A percentile compares a stretch with the other conserved stretches of the same genome.
Evolutionary conservation across 768 basidiomycete species (phyloP).

Genomic region (Dioszegia crocea): DNA sequence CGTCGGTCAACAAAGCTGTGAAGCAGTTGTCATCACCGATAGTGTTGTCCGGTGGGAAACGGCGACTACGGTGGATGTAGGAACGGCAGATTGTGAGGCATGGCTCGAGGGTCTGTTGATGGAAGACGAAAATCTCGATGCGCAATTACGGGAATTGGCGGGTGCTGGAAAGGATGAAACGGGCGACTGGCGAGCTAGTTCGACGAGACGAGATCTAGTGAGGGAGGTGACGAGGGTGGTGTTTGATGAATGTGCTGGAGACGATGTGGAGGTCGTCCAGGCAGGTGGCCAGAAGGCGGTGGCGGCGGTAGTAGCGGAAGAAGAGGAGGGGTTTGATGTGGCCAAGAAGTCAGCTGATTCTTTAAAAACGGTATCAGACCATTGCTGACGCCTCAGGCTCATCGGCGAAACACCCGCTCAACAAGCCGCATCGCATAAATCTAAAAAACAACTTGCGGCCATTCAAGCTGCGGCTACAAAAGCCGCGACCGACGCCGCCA

Average conservation of each 20-base stretch:
- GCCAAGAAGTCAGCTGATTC: slow-evolving; percentile 40
- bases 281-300: slow-evolving; percentile 12
- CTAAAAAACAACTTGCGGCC: slow-evolving; percentile 24
- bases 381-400: slow-evolving; percentile 25
- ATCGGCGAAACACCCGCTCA: slow-evolving; percentile 29
- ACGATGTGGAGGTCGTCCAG: slow-evolving; percentile 33
- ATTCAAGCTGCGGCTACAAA: slow-evolving; percentile 29
- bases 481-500: slow-evolving; percentile 33
- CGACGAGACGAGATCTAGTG: slow-evolving; percentile 13
- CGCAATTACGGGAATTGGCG: slow-evolving; percentile 16
- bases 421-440: slow-evolving; percentile 32
- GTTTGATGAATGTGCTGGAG: slow-evolving; percentile 34
- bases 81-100: slow-evolving; percentile 33
- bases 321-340: slow-evolving; percentile 45
- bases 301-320: slow-evolving; percentile 8
- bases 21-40: slow-evolving; percentile 35
- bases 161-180: slow-evolving; percentile 9
- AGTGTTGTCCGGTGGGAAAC: slow-evolving; percentile 40
- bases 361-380: not conserved
- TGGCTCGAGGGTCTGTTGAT: slow-evolving; percentile 28
- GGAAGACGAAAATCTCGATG: slow-evolving; percentile 22
- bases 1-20: slow-evolving; percentile 23
- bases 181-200: not conserved
- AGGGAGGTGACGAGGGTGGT: slow-evolving; percentile 30
- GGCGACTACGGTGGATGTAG: slow-evolving; percentile 29